phyloP scores from a whole-genome alignment of 441 rosid species.

The Gossypium schwendimanii region DNA sequence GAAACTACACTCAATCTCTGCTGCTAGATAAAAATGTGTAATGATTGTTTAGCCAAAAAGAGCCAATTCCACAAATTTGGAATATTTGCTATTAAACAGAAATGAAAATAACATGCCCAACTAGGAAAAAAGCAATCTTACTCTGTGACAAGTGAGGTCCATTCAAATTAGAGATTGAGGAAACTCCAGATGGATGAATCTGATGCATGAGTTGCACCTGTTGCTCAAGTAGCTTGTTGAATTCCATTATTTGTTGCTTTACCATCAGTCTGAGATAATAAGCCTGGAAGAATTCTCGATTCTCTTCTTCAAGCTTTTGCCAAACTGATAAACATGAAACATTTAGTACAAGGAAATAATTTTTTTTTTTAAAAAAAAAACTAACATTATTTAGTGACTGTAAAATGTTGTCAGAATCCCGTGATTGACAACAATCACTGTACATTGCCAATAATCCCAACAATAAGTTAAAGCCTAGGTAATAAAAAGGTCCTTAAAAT shows the following conservation, averaged over 20 bases:
- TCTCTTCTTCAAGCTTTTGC: slow-evolving; percentile 99
- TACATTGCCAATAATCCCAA: background rate
- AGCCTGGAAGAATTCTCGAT: slow-evolving; percentile 81
- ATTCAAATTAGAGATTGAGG: slow-evolving; percentile 54
- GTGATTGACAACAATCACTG: background rate
- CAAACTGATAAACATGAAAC: slow-evolving; percentile 55
- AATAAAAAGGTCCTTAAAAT: background rate
- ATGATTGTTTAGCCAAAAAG: background rate
- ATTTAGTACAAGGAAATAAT: background rate
- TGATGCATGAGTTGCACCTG: slow-evolving; percentile 82
- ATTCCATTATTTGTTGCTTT: slow-evolving; percentile 88
- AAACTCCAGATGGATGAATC: slow-evolving; percentile 49
- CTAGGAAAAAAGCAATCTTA: slow-evolving; percentile 34
- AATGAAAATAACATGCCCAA: background rate
- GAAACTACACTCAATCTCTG: background rate
- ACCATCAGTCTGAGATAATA: slow-evolving; percentile 81
- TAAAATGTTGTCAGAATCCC: background rate
- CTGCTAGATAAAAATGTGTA: background rate
- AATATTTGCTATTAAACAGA: background rate
- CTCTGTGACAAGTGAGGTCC: slow-evolving; percentile 68
- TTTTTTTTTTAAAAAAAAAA: background rate
- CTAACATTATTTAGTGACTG: background rate
- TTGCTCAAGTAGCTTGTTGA: slow-evolving; percentile 86
- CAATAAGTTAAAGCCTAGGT: background rate
- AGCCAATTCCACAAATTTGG: background rate